These are phyloP conservation scores for Psilocybe subaeruginosa DNA, from an alignment of 768 basidiomycete species.

Conservation along the genomic window DNA sequence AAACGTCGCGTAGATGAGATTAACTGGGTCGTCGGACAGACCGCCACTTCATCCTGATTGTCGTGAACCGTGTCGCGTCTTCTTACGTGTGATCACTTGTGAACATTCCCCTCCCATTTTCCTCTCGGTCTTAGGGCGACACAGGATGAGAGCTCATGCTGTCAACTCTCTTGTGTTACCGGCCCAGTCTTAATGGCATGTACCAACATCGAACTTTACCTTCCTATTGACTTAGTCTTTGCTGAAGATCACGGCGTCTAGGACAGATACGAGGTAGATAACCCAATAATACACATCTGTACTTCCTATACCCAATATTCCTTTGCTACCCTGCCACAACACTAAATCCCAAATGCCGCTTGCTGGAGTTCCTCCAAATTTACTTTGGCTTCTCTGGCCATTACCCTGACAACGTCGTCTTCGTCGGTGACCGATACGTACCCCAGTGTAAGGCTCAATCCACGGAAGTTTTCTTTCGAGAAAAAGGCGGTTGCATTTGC, in stretches of 20 bases:
- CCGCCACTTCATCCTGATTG: slow-evolving; percentile 24
- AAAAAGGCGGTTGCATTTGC: slow-evolving; percentile 17
- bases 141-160: slow-evolving; percentile 16
- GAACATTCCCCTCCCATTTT: not conserved
- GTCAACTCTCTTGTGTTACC: slow-evolving; percentile 6
- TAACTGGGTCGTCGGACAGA: slow-evolving; percentile 56
- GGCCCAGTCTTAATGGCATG: slow-evolving; percentile 18
- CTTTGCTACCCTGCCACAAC: not conserved
- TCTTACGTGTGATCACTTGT: not conserved
- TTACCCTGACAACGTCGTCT: slow-evolving; percentile 70
- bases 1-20: slow-evolving; percentile 77
- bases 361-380: slow-evolving; percentile 52
- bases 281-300: slow-evolving; percentile 3
- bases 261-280: slow-evolving; percentile 95
- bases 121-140: slow-evolving; percentile 15
- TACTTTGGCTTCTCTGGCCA: slow-evolving; percentile 75
- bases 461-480: slow-evolving; percentile 42
- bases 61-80: slow-evolving; percentile 5
- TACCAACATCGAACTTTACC: slow-evolving; percentile 66
- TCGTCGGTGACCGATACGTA: slow-evolving; percentile 76
- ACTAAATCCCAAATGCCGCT: slow-evolving; percentile 44
- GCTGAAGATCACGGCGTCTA: slow-evolving; percentile 60
- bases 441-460: slow-evolving; percentile 61
- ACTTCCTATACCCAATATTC: slow-evolving; percentile 1
- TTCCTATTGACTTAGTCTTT: slow-evolving; percentile 84